A percentile compares a stretch with the other conserved stretches of the same genome.
phyloP scores from a whole-genome alignment of 208 protist species.

The Acanthamoeba divionensis region DNA sequence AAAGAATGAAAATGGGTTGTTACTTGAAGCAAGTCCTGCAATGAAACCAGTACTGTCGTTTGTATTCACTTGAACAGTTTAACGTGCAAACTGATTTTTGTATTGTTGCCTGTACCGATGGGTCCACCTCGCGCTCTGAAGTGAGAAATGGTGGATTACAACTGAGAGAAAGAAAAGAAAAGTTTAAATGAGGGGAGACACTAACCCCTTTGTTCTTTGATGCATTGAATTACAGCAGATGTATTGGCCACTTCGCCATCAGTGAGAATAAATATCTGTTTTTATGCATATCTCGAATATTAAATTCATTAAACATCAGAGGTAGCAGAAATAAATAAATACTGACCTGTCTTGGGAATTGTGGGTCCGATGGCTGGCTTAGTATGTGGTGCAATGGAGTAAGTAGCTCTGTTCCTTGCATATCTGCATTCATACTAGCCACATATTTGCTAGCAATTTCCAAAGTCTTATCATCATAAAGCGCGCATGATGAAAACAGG shows the following conservation, averaged over 20 bases:
- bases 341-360: slow-evolving; percentile 59
- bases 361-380: not conserved
- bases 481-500: not conserved
- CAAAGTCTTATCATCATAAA: slow-evolving; percentile 48
- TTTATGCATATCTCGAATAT: not conserved
- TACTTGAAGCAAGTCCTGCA: not conserved
- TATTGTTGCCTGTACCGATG: not conserved
- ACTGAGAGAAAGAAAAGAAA: not conserved
- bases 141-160: not conserved
- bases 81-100: not conserved
- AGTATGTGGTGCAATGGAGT: slow-evolving; percentile 44
- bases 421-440: slow-evolving; percentile 25
- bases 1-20: not conserved
- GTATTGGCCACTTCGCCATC: slow-evolving; percentile 73
- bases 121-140: not conserved
- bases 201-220: not conserved
- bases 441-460: slow-evolving; percentile 31
- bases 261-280: slow-evolving; percentile 59
- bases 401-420: slow-evolving; percentile 71
- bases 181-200: too few relatives aligned
- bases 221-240: not conserved
- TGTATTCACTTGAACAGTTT: not conserved
- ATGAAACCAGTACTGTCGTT: slow-evolving; percentile 4
- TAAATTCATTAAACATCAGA: not conserved
- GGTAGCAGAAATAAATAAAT: not conserved